A percentile compares a stretch with the other conserved stretches of the same genome.
Conservation (phyloP, 2,329 filamentous ascomycete genomes). For the Zymoseptoria brevis region DNA sequence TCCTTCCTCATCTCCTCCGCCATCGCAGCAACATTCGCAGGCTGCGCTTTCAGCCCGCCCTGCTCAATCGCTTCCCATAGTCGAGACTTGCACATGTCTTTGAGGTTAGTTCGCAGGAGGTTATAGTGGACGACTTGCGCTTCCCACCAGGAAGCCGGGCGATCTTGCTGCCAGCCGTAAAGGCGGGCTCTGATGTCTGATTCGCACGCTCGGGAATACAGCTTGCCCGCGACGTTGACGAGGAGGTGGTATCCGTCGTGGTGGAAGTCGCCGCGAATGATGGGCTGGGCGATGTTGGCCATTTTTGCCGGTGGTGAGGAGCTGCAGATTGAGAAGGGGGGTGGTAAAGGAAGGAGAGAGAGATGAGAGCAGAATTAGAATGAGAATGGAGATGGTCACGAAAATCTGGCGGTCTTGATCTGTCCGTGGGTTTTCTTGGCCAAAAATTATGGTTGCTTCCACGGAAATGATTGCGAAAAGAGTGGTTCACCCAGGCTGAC, state of each 20-base stretch:
- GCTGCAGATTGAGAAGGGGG: neutral
- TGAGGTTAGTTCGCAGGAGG: conserved; percentile 48
- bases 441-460: neutral
- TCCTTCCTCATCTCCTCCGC: conserved; percentile 52
- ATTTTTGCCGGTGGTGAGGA: neutral
- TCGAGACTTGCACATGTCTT: conserved; percentile 51
- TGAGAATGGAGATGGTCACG: neutral
- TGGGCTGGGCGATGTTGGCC: conserved; percentile 1
- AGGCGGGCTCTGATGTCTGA: conserved; percentile 20
- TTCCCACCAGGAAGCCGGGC: conserved; percentile 54
- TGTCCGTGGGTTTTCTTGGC: neutral
- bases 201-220: conserved; percentile 23
- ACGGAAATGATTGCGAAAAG: neutral
- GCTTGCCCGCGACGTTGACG: conserved; percentile 23
- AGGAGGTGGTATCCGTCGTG: conserved; percentile 23
- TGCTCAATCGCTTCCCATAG: conserved; percentile 50
- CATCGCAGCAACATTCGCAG: conserved; percentile 40
- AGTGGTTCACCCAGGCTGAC: neutral
- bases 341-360: neutral
- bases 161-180: conserved; percentile 35
- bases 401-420: neutral
- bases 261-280: conserved; percentile 24
- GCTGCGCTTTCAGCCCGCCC: conserved; percentile 41
- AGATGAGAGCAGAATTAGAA: neutral
- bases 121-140: conserved; percentile 58